Base-by-base conservation (phyloP, 2,329 filamentous ascomycete genomes). In the Dichotomopilus funicola region DNA sequence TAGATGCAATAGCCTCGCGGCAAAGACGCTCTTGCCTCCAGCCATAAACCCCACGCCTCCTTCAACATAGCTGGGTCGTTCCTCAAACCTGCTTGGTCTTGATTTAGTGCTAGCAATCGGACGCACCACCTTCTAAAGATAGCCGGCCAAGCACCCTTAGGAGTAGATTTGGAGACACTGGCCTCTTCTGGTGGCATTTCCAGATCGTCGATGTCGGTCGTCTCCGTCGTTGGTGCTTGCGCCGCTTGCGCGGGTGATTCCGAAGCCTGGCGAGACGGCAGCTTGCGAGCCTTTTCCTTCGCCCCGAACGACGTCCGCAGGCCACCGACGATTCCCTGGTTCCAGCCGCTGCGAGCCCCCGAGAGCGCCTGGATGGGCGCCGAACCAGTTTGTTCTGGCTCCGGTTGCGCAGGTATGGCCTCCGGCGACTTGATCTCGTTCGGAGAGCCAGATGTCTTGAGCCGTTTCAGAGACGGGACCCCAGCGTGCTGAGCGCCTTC, bases 261-360 rank as follows among this genome's bases (percentile, higher is more conserved):
- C 3, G 49, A 42, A 31, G 47, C 38, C 27, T 33, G 51, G 33
- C 47, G 42, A 6, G 31, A 43, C 5, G 46, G 19, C 19, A 45
- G 47, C 33, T 55, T 54, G 37, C 44, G 40, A 41, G 34, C 11
- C 13, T 40, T 52, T 37, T 49, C 52, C 49, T 54, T 58, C 35
- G 13, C 40, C 4, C 55, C 62, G 50, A 68, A 68, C 3, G 66
- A 67, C 4, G 61, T 67, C 40, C 66, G 59, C 49, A 68, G 38
- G 6, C 65, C 62, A 34, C 59, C 56, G 48, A 51, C 62, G 27
- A 67, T 60, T n/a, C 65, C 65, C 9, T 56, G 59, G 51, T 68
- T 70, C 62, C 65, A 67, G n/a, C 61, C 60, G 41, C 37, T 43
- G n/a, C 57, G 59, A 19, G 59, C 49, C 43, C 50, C 54, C 19